Evolutionary conservation across 1,284 basidiomycete genomes (phyloP), one percentile per base, ranked within the genome.

Genomic region (Albatrellus sp.): DNA sequence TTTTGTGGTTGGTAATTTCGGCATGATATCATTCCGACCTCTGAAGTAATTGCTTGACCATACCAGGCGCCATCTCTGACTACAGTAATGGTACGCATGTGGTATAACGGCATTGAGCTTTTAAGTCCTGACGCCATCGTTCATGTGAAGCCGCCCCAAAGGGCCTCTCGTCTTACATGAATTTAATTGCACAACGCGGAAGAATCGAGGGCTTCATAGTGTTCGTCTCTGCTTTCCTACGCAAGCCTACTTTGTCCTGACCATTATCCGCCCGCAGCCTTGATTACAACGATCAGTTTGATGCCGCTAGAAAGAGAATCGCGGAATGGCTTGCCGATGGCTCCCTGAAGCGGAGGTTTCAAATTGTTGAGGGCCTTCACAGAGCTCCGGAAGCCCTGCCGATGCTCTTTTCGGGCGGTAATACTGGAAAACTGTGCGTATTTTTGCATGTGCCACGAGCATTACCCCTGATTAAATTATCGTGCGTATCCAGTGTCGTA

Each of bases 131-230:
- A 37, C 31, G 8, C 10, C n/a, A 19, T 20, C 31, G 9, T 19
- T 2, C 46, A 82, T 80, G 80, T 51, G 56, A 66, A 29, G 42
- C 60, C 4, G 72, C 68, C 48, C 77, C 80, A 4, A 69, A 67
- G 47, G 81, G 81, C 10, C 63, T 86, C 11, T 64, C 70, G 45
- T 68, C 69, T 36, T 86, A 86, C 54, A 52, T 68, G 30, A 73
- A 69, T 50, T 66, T 94, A 45, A 90, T 94, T 55, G 60, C 73
- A 0, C 80, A 84, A 61, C 73, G 88, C 37, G 87, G 82, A 13
- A 80, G 68, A 36, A 75, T 93, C 2, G 67, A 87, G 60, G 91
- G 90, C 6, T 94, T 94, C 64, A 73, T 93, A 54, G 74, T 90
- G 79, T 84, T 57, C 40, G 75, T 55, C 12, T 11, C 29, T 16